phyloP scores from a whole-genome alignment of 768 basidiomycete species.

The Boletus pseudo-olivaceus region DNA sequence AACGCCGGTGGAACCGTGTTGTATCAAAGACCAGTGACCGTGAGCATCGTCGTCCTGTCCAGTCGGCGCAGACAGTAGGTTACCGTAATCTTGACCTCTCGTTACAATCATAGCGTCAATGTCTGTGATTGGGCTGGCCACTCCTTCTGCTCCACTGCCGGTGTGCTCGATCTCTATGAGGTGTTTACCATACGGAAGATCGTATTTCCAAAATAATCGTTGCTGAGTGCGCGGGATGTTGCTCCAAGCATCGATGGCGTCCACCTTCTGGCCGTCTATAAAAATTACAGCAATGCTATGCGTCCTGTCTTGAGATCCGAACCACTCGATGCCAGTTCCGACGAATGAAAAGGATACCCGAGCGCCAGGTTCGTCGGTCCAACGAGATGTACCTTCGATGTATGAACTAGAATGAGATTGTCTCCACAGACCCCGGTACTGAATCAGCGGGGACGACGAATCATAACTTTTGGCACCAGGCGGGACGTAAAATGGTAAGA shows the following conservation, averaged over 20 bases:
- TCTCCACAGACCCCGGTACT: slow-evolving; percentile 59
- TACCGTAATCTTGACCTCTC: slow-evolving; percentile 28
- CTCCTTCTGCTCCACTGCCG: slow-evolving; percentile 39
- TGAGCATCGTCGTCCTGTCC: neutral
- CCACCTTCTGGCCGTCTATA: slow-evolving; percentile 50
- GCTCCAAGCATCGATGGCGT: slow-evolving; percentile 46
- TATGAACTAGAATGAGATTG: slow-evolving; percentile 51
- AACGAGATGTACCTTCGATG: slow-evolving; percentile 47
- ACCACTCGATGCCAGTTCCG: slow-evolving; percentile 80
- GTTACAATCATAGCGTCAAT: slow-evolving; percentile 70
- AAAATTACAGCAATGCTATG: slow-evolving; percentile 58
- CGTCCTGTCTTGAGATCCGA: slow-evolving; percentile 52
- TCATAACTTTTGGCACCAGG: slow-evolving; percentile 69
- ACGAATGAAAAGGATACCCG: slow-evolving; percentile 55
- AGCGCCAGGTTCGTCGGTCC: slow-evolving; percentile 48
- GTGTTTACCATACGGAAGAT: slow-evolving; percentile 51
- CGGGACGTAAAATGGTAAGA: slow-evolving; percentile 72
- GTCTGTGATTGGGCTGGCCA: slow-evolving; percentile 40
- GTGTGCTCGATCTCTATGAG: slow-evolving; percentile 61
- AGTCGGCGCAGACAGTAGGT: neutral
- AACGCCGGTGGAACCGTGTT: slow-evolving; percentile 71
- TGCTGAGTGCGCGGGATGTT: slow-evolving; percentile 46
- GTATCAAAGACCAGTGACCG: slow-evolving; percentile 52
- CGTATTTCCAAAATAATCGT: slow-evolving; percentile 59
- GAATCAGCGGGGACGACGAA: slow-evolving; percentile 64